Conservation (phyloP, 2,329 filamentous ascomycete species). For the Fusarium sp. region DNA sequence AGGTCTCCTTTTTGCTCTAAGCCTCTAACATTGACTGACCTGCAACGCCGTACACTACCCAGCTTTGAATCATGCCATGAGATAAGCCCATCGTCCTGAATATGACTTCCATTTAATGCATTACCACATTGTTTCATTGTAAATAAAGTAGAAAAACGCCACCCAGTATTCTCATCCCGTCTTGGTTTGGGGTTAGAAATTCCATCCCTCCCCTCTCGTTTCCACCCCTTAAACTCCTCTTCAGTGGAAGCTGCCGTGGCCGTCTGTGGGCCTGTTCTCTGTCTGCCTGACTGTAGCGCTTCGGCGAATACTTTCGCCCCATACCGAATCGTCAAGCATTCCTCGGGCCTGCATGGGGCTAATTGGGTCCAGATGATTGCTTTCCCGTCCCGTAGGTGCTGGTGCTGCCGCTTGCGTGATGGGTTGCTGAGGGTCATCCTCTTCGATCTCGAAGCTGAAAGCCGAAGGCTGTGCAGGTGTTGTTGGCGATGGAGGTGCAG, state of each 20-base stretch:
- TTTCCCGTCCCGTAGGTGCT: slow-evolving; percentile 69
- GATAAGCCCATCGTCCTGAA: slow-evolving; percentile 15
- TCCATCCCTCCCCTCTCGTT: slow-evolving; percentile 4
- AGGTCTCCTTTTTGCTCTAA: slow-evolving; percentile 11
- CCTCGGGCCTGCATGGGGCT: slow-evolving; percentile 79
- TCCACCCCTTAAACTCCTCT: slow-evolving; percentile 32
- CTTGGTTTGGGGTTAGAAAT: slow-evolving; percentile 15
- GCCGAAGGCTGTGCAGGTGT: slow-evolving; percentile 63
- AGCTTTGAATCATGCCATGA: slow-evolving; percentile 26
- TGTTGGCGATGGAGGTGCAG: slow-evolving; percentile 55
- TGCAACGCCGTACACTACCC: slow-evolving; percentile 41
- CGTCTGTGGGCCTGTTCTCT: slow-evolving; percentile 51
- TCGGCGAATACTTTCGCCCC: slow-evolving; percentile 91
- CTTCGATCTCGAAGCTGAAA: slow-evolving; percentile 70
- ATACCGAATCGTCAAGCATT: slow-evolving; percentile 88
- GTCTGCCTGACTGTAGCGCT: slow-evolving; percentile 78
- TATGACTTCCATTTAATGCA: slow-evolving; percentile 8
- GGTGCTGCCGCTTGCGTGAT: slow-evolving; percentile 58
- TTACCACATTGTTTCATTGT: slow-evolving; percentile 17
- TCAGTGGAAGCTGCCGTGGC: slow-evolving; percentile 48
- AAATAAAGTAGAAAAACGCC: slow-evolving; percentile 2
- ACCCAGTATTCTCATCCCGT: not conserved
- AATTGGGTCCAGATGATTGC: slow-evolving; percentile 46
- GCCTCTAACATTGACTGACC: slow-evolving; percentile 17
- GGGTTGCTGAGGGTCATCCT: slow-evolving; percentile 51